Evolutionary conservation across 257 asterid genomes (phyloP).

Genomic region (Salvia miltiorrhiza): DNA sequence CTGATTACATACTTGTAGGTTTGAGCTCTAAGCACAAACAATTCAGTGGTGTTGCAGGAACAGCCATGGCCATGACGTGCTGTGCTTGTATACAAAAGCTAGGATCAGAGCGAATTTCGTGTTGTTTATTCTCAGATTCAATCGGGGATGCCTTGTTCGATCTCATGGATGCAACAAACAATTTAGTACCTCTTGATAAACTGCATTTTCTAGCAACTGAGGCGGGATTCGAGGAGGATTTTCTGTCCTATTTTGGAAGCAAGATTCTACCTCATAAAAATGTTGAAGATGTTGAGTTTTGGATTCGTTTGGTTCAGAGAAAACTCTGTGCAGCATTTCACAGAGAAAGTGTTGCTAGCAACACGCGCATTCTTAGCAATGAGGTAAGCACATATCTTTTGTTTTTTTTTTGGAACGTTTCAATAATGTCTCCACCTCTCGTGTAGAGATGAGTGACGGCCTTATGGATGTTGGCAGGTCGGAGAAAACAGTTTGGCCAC

Average conservation of each 20-base stretch:
- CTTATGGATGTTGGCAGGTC: constrained; percentile 34
- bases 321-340: constrained; percentile 56
- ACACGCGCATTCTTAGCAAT: neutral
- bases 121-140: neutral
- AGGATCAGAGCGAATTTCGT: neutral
- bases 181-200: constrained; percentile 47
- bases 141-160: neutral
- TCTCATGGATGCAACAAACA: constrained; percentile 24
- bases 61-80: constrained; percentile 12
- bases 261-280: constrained; percentile 54
- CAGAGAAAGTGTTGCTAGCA: constrained; percentile 52
- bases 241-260: constrained; percentile 57
- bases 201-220: constrained; percentile 58
- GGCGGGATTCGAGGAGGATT: constrained; percentile 77
- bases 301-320: constrained; percentile 64
- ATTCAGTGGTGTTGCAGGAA: constrained; percentile 14
- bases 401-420: neutral
- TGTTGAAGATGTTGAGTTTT: constrained; percentile 55
- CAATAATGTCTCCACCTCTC: neutral
- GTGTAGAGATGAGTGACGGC: neutral
- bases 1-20: neutral
- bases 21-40: neutral
- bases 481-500: constrained; percentile 60
- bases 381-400: neutral
- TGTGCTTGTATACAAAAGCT: constrained; percentile 1